phyloP scores from a whole-genome alignment of 176 grass and related monocot species.

The Aegilops longissima region DNA sequence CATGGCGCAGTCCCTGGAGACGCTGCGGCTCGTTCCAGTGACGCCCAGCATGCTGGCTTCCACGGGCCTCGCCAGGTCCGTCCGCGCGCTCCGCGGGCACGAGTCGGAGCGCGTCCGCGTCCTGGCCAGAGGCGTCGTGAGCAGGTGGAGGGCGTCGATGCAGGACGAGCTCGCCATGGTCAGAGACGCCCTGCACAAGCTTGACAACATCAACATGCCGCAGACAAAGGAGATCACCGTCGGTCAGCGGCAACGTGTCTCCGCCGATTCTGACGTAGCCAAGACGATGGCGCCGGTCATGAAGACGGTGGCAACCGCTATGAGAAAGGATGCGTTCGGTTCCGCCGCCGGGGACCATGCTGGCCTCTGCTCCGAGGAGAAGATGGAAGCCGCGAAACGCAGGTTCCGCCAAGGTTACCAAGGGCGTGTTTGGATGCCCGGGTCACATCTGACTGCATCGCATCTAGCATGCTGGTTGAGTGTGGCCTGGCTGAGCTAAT shows the following conservation, averaged over 20 bases:
- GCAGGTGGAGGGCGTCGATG: neutral
- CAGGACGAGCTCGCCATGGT: neutral
- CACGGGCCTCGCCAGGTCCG: neutral
- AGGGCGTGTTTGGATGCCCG: too few species aligned
- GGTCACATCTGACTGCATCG: too few species aligned
- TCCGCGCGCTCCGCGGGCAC: neutral
- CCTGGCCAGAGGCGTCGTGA: neutral
- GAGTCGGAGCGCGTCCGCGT: neutral
- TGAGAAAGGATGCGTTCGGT: neutral
- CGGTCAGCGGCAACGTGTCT: neutral
- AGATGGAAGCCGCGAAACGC: neutral
- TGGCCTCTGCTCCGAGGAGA: neutral
- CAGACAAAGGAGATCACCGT: neutral
- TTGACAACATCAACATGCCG: neutral
- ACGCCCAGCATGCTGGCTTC: neutral
- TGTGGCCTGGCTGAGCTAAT: too few species aligned
- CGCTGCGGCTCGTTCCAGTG: neutral
- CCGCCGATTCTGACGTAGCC: neutral
- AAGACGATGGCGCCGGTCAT: neutral
- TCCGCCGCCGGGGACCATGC: neutral
- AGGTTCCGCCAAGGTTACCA: neutral
- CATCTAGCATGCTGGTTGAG: too few species aligned
- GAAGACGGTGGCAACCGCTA: neutral
- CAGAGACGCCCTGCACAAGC: neutral
- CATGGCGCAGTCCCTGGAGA: slow-evolving; percentile 14